A percentile compares a stretch with the other conserved stretches of the same genome.
Conservation (phyloP, 495 filamentous ascomycete genomes). For the Echria macrotheca region DNA sequence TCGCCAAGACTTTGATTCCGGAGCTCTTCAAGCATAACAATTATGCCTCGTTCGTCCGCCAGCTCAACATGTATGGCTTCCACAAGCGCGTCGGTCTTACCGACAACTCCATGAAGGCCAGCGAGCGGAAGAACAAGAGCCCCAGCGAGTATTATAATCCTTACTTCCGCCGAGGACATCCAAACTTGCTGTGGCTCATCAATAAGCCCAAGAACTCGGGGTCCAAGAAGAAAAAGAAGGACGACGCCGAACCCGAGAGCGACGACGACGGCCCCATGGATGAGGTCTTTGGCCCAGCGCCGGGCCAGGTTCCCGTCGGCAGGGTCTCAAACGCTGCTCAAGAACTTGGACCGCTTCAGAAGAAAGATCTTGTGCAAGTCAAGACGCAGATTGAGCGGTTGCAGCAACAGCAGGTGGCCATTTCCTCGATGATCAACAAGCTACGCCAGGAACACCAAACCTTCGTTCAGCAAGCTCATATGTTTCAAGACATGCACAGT, state of each 20-base stretch:
- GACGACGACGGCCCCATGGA: constrained; percentile 59
- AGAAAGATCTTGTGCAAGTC: constrained; percentile 70
- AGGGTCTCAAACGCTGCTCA: constrained; percentile 22
- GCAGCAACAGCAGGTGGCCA: constrained; percentile 77
- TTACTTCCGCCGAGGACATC: constrained; percentile 89
- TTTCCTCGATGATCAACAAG: constrained; percentile 70
- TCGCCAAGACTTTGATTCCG: constrained; percentile 93
- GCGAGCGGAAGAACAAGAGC: constrained; percentile 92
- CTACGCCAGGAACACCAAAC: constrained; percentile 80
- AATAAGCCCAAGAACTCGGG: constrained; percentile 83
- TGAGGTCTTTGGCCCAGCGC: constrained; percentile 24
- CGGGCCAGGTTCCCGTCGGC: constrained; percentile 10
- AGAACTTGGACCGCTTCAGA: constrained; percentile 54
- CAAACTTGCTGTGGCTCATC: constrained; percentile 94
- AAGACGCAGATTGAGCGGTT: constrained; percentile 74
- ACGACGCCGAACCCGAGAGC: constrained; percentile 64
- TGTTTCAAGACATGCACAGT: constrained; percentile 87
- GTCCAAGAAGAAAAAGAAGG: constrained; percentile 58
- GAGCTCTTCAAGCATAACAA: constrained; percentile 99
- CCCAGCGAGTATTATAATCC: constrained; percentile 97
- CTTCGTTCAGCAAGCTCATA: constrained; percentile 80
- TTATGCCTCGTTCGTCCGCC: constrained; percentile 96
- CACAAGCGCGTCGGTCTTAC: constrained; percentile 97
- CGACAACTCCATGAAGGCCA: constrained; percentile 95
- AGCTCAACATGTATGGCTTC: constrained; percentile 99